Base-by-base conservation (phyloP, 2,329 filamentous ascomycete genomes). In the Phaeosphaeria sp. region DNA sequence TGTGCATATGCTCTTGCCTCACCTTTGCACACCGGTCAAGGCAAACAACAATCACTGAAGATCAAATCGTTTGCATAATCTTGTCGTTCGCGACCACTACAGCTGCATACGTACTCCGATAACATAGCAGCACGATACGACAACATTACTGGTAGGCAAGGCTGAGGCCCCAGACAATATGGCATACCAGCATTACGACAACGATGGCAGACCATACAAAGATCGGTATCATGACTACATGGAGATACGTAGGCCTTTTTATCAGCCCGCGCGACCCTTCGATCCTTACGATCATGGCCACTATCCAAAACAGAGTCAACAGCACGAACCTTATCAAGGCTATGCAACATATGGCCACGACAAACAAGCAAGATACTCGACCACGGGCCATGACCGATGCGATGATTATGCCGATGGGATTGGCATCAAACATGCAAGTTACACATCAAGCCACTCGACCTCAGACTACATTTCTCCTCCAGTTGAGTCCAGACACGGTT, bases 381-480 rank as follows among this genome's bases (percentile, higher is more conserved):
- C 11, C 11, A 36, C 15, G 11, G 30, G 11, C 30, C 30, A 36
- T 7, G 30, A 13, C 11, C 30, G 30, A 13, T 36, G 15, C 30
- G 11, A 36, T 36, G 15, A 3, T 3, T 13, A 36, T 13, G 11
- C 11, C 20, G 7, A 18, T 9, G 8, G 42, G 18, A 43, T 46
- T 22, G 13, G 33, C 50, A 39, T 49, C 30, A 36, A 30, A 50
- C 61, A 33, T 49, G 46, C 17, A 55, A 15, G 59, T 25, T 52
- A 59, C 47, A 57, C 51, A 22, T 45, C 54, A 15, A 45, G 52
- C 22, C 18, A 40, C 18, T 49, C 53, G 15, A 27, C 43, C 48
- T 52, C 50, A 11, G 57, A 56, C 47, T 55, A 60, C 48, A 56
- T 59, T 45, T 49, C 51, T n/a, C 42, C 24, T 24, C 51, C 30